Base-by-base conservation (phyloP, 371 early-diverging fungal species). In the Mucor mucedo region DNA sequence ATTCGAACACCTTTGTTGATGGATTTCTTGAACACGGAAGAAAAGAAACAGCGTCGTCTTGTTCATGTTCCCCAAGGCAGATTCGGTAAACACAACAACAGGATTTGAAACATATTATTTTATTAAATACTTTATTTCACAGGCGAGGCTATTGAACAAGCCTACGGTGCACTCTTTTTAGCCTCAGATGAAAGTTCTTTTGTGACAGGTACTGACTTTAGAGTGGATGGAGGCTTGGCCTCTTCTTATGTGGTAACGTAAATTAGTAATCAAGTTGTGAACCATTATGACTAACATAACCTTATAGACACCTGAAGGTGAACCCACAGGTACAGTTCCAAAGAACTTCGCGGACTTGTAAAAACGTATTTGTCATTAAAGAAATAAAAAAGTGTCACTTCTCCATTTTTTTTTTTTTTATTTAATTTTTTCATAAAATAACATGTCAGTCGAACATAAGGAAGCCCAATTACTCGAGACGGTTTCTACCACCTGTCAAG, bases 91-190 rank as follows among this genome's bases (percentile, higher is more conserved):
- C 62, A 10, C n/a, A 4, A 33, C 21, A 21, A 27, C 8, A n/a
- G 30, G 14, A 16, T 11, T 9, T 42, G 42, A 13, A 4, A 42
- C n/a, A 4, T n/a, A 21, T 14, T 28, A 32, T 35, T 13, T 39
- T 44, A 21, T 14, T 30, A 13, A 16, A 11, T 50, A 13, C 2
- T 57, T 10, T 10, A 38, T 21, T 4, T n/a, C 14, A 33, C 69
- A 84, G 84, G 88, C 69, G 95, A 95, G 76, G 91, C 95, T 6
- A 91, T 93, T 65, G 95, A 95, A 74, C 91, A 92, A 73, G 95
- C 95, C 42, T 81, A 93, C 65, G 89, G 91, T 21, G 93, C 87
- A 1, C 68, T 95, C 29, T 95, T 92, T 77, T 78, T 95, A 57
- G 95, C 93, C 14, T 90, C 91, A 29, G 91, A 93, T 66, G 93